These are phyloP conservation scores for Nicotiana undulata DNA, from an alignment of 257 asterid species.

Conservation along the genomic window DNA sequence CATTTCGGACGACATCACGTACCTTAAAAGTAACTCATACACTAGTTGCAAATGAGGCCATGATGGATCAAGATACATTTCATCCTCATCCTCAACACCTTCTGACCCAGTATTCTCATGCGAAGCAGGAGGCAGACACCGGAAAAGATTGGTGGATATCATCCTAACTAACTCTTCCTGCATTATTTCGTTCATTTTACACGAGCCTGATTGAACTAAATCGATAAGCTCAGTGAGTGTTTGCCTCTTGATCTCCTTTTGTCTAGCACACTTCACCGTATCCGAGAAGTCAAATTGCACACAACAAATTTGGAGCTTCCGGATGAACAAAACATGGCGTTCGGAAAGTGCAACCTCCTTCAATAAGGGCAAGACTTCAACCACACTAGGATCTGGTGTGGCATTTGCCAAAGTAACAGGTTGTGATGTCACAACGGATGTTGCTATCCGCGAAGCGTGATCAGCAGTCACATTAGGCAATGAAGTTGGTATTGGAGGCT, in stretches of 20 bases:
- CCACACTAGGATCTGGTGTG: constrained; percentile 40
- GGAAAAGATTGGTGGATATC: constrained; percentile 66
- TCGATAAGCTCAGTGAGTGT: constrained; percentile 75
- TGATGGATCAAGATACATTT: constrained; percentile 67
- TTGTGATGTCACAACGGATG: constrained; percentile 29
- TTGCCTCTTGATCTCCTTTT: constrained; percentile 88
- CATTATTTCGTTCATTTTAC: constrained; percentile 80
- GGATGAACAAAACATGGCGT: constrained; percentile 58
- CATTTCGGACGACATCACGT: constrained; percentile 57
- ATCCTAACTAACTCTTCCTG: constrained; percentile 77
- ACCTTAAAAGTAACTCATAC: constrained; percentile 62
- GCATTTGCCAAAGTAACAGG: constrained; percentile 42
- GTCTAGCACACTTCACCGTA: constrained; percentile 46
- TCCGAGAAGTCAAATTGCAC: constrained; percentile 59
- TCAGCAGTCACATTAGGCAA: not conserved
- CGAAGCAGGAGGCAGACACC: constrained; percentile 66
- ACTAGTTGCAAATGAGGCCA: constrained; percentile 88
- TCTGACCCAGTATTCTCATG: constrained; percentile 57
- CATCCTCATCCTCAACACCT: constrained; percentile 80
- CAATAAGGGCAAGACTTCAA: constrained; percentile 70
- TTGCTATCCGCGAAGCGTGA: constrained; percentile 10
- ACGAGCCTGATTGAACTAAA: constrained; percentile 62
- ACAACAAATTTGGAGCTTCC: constrained; percentile 67
- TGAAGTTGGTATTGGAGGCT: constrained; percentile 38
- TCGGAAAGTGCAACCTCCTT: constrained; percentile 67